Evolutionary conservation across 2,329 filamentous ascomycete species (phyloP), one percentile per base, ranked within the genome.

Genomic region (Fusarium dimerum): DNA sequence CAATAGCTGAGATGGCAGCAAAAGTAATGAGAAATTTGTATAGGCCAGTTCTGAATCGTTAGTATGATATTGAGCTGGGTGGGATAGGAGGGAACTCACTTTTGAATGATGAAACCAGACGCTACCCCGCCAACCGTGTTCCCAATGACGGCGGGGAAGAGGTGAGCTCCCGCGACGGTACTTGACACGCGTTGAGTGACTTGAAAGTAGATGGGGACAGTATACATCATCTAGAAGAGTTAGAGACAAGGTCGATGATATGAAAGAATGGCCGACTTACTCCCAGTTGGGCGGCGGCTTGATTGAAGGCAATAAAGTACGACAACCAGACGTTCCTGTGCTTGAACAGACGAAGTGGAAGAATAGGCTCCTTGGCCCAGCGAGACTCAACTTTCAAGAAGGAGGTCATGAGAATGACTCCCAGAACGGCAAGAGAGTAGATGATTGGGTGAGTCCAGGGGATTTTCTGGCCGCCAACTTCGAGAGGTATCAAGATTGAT

Each of bases 201-300:
- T 51, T 88, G 83, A 57, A 90, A 90, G 69, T 90, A 90, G 0
- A 90, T 68, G 0, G 87, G 87, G 0, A 89, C 79, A 0, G 80
- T 78, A 48, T 84, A 86, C 81, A 89, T 85, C 59, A 63, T 62
- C 60, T 63, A 5, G 20, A 26, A 4, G 7, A 26, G 20, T 26
- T 26, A 26, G 20, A 26, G 20, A n/a, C n/a, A n/a, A n/a, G 20
- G 20, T 26, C 7, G 20, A 26, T 7, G 20, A 26, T 4, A 26
- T 26, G 5, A 26, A 26, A 7, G 20, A 26, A 26, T 26, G 20
- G 20, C 20, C 20, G 7, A 53, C 61, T 43, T 3, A 56, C 55
- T 7, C 55, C 55, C 3, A 65, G 49, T 66, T 75, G 60, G 61
- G 84, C 78, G 1, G 77, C 79, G 9, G 84, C 67, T 61, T 90